Conservation (phyloP, 345 rosid species). For the Euphorbia peplus region DNA sequence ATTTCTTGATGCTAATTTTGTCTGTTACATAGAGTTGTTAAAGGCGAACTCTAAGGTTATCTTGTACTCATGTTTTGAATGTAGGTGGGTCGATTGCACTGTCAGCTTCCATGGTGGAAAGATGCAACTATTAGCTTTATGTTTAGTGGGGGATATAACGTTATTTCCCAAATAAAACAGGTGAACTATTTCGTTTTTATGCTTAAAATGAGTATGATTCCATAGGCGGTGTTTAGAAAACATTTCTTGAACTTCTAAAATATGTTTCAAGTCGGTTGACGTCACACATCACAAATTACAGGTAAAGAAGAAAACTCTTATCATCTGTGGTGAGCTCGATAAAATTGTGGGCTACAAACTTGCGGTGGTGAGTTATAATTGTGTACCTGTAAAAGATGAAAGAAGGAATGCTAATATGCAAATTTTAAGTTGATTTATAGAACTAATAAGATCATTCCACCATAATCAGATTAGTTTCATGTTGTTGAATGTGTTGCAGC, state of each 20-base stretch:
- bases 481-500: constrained; percentile 32
- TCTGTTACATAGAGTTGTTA: not conserved
- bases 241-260: too few relatives aligned
- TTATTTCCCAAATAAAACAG: constrained; percentile 54
- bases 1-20: not conserved
- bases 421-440: too few relatives aligned
- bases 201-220: not conserved
- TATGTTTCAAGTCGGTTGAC: not conserved
- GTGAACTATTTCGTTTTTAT: constrained; percentile 25
- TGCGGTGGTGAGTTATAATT: constrained; percentile 40
- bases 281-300: too few relatives aligned
- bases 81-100: constrained; percentile 73
- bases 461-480: not conserved
- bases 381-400: not conserved
- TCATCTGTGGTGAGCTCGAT: constrained; percentile 70
- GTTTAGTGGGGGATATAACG: constrained; percentile 79
- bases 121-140: constrained; percentile 73
- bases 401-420: too few relatives aligned
- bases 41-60: not conserved
- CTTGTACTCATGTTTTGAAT: constrained; percentile 1
- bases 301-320: constrained; percentile 65
- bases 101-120: constrained; percentile 87
- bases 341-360: constrained; percentile 61
- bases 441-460: too few relatives aligned
- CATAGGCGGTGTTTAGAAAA: not conserved